These are phyloP conservation scores for Mortierella hygrophila DNA, from an alignment of 192 early-diverging fungal genomes.

Conservation along the genomic window DNA sequence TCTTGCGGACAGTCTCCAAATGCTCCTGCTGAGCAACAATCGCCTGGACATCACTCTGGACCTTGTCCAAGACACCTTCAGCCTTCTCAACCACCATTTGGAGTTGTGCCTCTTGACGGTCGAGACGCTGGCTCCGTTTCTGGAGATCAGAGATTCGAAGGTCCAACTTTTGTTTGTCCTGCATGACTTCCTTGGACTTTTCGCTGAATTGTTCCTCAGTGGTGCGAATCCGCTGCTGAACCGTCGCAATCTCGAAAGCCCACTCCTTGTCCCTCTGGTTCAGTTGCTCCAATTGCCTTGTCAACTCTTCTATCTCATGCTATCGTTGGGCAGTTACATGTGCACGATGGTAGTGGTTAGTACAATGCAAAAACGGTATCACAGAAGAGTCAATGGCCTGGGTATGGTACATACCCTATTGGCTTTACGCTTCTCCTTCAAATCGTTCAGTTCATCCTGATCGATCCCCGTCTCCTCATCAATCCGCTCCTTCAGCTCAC, in stretches of 20 bases:
- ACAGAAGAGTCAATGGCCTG: background rate
- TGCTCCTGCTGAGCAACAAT: slow-evolving; percentile 22
- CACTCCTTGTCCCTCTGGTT: slow-evolving; percentile 24
- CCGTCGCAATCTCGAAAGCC: background rate
- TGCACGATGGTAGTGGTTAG: background rate
- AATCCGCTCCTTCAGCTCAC: slow-evolving; percentile 33
- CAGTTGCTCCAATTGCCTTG: slow-evolving; percentile 16
- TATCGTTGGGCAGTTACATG: background rate
- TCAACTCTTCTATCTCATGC: slow-evolving; percentile 38
- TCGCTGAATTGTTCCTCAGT: slow-evolving; percentile 35
- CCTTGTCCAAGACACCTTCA: background rate
- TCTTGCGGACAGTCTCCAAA: slow-evolving; percentile 19
- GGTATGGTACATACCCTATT: slow-evolving; percentile 15
- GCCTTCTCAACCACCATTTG: slow-evolving; percentile 13
- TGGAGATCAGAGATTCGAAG: slow-evolving; percentile 13
- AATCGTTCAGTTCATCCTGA: slow-evolving; percentile 32
- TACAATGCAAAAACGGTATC: background rate
- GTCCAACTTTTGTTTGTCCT: slow-evolving; percentile 32
- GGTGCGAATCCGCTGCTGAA: slow-evolving; percentile 27
- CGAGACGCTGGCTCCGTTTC: slow-evolving; percentile 6
- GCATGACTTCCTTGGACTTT: slow-evolving; percentile 19
- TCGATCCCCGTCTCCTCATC: slow-evolving; percentile 37
- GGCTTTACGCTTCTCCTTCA: slow-evolving; percentile 24
- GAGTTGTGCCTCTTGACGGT: slow-evolving; percentile 19
- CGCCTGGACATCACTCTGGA: slow-evolving; percentile 19